phyloP scores from a whole-genome alignment of 31 red algal species.

The Odonthalia washingtoniensis region DNA sequence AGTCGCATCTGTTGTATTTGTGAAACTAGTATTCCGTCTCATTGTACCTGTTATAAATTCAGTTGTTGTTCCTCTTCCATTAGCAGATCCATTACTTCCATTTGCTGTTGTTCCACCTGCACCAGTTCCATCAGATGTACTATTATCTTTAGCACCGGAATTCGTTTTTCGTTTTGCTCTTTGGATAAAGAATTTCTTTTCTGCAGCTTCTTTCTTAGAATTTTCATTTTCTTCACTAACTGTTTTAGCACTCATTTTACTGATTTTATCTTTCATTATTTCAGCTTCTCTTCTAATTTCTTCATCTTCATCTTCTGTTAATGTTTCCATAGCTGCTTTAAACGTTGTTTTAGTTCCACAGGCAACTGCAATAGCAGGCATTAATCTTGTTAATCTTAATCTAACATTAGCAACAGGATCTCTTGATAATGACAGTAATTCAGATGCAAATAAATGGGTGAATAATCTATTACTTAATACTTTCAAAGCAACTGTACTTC shows the following conservation, averaged over 20 bases:
- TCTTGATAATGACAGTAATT: slow-evolving; percentile 70
- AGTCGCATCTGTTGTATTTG: slow-evolving; percentile 66
- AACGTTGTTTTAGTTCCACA: slow-evolving; percentile 69
- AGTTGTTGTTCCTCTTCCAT: slow-evolving; percentile 23
- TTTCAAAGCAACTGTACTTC: slow-evolving; percentile 75
- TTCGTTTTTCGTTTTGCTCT: slow-evolving; percentile 62
- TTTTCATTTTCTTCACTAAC: slow-evolving; percentile 53
- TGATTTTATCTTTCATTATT: slow-evolving; percentile 55
- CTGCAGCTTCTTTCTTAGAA: slow-evolving; percentile 73
- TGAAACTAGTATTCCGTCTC: slow-evolving; percentile 72
- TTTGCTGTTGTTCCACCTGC: too few relatives aligned
- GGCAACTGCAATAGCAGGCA: slow-evolving; percentile 65
- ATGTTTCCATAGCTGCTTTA: slow-evolving; percentile 66
- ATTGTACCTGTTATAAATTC: slow-evolving; percentile 60
- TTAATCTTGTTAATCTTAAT: slow-evolving; percentile 64
- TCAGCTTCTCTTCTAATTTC: slow-evolving; percentile 69
- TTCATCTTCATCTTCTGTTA: slow-evolving; percentile 68
- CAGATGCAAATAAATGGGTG: slow-evolving; percentile 74
- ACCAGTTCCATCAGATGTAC: slow-evolving; percentile 37
- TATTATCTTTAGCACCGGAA: slow-evolving; percentile 38
- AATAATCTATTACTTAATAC: slow-evolving; percentile 71
- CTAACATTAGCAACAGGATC: slow-evolving; percentile 86
- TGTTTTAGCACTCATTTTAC: slow-evolving; percentile 39
- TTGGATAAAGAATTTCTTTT: slow-evolving; percentile 80
- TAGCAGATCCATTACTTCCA: slow-evolving; percentile 33